A percentile compares a stretch with the other conserved stretches of the same genome.
Evolutionary conservation across 2,329 filamentous ascomycete species (phyloP).

Genomic region (Fusarium oxysporum): DNA sequence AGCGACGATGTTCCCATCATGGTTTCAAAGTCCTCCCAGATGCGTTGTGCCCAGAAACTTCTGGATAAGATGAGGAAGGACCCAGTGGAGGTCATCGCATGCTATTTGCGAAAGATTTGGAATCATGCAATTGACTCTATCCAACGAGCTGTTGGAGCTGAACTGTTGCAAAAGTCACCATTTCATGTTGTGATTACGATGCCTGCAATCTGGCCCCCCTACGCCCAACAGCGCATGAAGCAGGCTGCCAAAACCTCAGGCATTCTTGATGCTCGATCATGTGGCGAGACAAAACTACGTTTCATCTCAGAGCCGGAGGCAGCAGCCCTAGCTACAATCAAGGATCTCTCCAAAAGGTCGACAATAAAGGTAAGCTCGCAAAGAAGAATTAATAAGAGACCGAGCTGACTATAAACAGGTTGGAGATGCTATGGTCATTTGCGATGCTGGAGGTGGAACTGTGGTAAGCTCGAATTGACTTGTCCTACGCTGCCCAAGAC

Average conservation of each 20-base stretch:
- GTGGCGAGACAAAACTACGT: conserved; percentile 46
- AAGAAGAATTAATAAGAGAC: no score
- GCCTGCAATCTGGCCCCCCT: conserved; percentile 59
- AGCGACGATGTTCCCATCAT: conserved; percentile 43
- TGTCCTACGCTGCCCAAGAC: accelerated
- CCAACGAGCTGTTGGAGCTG: conserved; percentile 17
- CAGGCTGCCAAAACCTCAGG: conserved; percentile 51
- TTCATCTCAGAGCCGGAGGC: conserved; percentile 60
- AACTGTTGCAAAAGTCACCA: conserved; percentile 22
- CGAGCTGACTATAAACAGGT: neutral
- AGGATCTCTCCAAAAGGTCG: conserved; percentile 41
- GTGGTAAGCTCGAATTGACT: conserved; percentile 40
- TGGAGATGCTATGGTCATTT: conserved; percentile 48
- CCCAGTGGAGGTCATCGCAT: conserved; percentile 45
- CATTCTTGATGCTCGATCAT: conserved; percentile 45
- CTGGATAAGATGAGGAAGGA: conserved; percentile 27
- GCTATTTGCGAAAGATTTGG: conserved; percentile 52
- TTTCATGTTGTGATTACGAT: conserved; percentile 57
- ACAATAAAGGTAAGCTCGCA: conserved; percentile 31
- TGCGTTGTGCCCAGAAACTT: conserved; percentile 17
- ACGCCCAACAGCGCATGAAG: conserved; percentile 52
- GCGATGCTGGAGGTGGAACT: conserved; percentile 54
- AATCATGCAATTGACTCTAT: conserved; percentile 46
- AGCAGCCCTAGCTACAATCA: conserved; percentile 54
- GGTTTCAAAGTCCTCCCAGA: conserved; percentile 36